phyloP scores from a whole-genome alignment of 2,329 filamentous ascomycete species.

The Ceratocystis alfenasii region DNA sequence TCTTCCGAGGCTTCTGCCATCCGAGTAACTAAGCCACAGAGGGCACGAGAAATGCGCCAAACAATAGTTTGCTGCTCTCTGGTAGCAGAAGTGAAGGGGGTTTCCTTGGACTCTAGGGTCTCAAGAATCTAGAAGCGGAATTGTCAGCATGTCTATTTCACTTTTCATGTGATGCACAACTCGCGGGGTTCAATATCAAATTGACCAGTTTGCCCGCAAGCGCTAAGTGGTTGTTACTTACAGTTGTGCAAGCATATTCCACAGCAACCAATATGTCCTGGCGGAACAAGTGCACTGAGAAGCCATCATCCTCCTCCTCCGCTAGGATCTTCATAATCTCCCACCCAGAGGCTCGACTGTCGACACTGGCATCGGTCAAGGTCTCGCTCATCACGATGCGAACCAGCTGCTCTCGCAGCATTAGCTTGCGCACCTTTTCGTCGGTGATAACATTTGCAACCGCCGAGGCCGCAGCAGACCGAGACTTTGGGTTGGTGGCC shows the following conservation, averaged over 20 bases:
- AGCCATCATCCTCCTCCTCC: conserved; percentile 53
- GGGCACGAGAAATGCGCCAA: conserved; percentile 43
- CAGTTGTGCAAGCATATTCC: conserved; percentile 42
- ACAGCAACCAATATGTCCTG: conserved; percentile 50
- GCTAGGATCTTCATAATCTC: conserved; percentile 50
- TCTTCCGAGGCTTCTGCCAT: conserved; percentile 50
- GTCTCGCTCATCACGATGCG: conserved; percentile 51
- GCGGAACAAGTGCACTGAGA: conserved; percentile 53
- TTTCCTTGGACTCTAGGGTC: conserved; percentile 33
- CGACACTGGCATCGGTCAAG: conserved; percentile 49
- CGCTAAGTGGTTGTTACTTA: conserved; percentile 28
- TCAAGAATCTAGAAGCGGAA: conserved; percentile 32
- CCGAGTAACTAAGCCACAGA: conserved; percentile 42
- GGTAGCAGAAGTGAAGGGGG: conserved; percentile 36
- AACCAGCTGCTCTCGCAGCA: conserved; percentile 55
- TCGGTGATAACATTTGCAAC: conserved; percentile 53
- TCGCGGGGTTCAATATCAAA: conserved; percentile 15
- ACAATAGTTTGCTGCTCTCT: conserved; percentile 43
- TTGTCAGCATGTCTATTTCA: not conserved
- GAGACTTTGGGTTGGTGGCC: conserved; percentile 46
- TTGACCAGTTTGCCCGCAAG: not conserved
- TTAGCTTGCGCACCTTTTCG: conserved; percentile 48
- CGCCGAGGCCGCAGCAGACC: conserved; percentile 46
- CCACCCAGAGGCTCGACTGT: conserved; percentile 56
- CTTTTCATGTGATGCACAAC: not conserved